Evolutionary conservation across 2,329 filamentous ascomycete species (phyloP).

Genomic region (Cordyceps farinosa): DNA sequence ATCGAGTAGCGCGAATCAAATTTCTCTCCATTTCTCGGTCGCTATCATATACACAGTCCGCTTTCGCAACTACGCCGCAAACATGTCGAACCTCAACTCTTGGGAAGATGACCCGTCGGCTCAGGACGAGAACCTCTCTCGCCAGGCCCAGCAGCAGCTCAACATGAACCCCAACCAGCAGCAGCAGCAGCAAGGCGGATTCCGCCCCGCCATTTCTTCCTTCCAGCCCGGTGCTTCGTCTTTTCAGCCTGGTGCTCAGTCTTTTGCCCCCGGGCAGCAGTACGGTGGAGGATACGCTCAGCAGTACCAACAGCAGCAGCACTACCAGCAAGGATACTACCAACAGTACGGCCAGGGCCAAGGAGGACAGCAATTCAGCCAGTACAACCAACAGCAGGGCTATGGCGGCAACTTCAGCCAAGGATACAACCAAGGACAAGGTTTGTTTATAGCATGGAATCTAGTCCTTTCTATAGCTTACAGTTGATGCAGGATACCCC

Average conservation of each 20-base stretch:
- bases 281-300: conserved; percentile 57
- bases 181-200: conserved; percentile 46
- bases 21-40: conserved; percentile 12
- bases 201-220: conserved; percentile 59
- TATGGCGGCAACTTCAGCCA: conserved; percentile 52
- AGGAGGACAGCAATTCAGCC: conserved; percentile 36
- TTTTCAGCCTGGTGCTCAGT: conserved; percentile 60
- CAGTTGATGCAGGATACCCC: conserved; percentile 43
- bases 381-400: conserved; percentile 45
- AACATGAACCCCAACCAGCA: conserved; percentile 61
- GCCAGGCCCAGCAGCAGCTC: conserved; percentile 71
- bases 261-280: conserved; percentile 42
- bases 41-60: conserved; percentile 6
- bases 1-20: not conserved
- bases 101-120: conserved; percentile 87
- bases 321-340: conserved; percentile 54
- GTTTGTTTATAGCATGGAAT: conserved; percentile 34
- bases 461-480: conserved; percentile 18
- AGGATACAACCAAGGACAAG: conserved; percentile 45
- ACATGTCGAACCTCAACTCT: conserved; percentile 87
- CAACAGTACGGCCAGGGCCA: conserved; percentile 49
- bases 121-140: conserved; percentile 74
- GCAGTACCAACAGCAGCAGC: conserved; percentile 55
- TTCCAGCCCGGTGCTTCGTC: conserved; percentile 70
- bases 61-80: conserved; percentile 23